Conservation (phyloP, 768 basidiomycete genomes). For the Chlorophyllum brunneum region DNA sequence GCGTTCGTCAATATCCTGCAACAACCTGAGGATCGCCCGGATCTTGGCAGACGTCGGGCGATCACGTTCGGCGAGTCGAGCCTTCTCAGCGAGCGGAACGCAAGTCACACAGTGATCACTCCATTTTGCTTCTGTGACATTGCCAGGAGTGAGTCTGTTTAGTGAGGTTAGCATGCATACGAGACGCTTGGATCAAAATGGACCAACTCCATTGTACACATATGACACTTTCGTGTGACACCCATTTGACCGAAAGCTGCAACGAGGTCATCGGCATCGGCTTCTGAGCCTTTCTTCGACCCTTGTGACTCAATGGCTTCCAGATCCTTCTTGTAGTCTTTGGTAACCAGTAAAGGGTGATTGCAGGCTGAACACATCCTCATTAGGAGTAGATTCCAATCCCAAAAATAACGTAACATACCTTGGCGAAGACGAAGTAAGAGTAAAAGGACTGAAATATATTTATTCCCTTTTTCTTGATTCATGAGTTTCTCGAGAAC, state of each 20-base stretch:
- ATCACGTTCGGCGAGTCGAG: conserved; percentile 41
- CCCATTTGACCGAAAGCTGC: conserved; percentile 68
- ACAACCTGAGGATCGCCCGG: conserved; percentile 71
- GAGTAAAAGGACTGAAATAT: conserved; percentile 67
- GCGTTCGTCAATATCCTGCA: conserved; percentile 59
- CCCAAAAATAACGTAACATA: conserved; percentile 25
- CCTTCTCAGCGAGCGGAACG: conserved; percentile 45
- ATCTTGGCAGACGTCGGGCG: conserved; percentile 85
- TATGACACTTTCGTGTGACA: conserved; percentile 69
- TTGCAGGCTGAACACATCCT: conserved; percentile 68
- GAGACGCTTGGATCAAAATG: background rate
- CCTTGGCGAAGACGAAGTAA: conserved; percentile 89
- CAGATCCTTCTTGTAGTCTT: conserved; percentile 67
- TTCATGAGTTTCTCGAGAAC: conserved; percentile 66
- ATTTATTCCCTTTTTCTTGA: conserved; percentile 51
- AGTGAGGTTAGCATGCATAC: conserved; percentile 1
- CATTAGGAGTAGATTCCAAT: background rate
- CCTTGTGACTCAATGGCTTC: conserved; percentile 73
- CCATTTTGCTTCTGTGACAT: conserved; percentile 35
- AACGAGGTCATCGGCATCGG: conserved; percentile 71
- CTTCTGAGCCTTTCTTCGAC: conserved; percentile 47
- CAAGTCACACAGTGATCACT: conserved; percentile 59
- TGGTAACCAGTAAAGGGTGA: conserved; percentile 79
- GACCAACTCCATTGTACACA: conserved; percentile 71
- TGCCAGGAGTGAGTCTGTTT: conserved; percentile 33